Evolutionary conservation across 2,329 filamentous ascomycete species (phyloP), one percentile per base, ranked within the genome.

Genomic region (Trichoderma simmonsii): DNA sequence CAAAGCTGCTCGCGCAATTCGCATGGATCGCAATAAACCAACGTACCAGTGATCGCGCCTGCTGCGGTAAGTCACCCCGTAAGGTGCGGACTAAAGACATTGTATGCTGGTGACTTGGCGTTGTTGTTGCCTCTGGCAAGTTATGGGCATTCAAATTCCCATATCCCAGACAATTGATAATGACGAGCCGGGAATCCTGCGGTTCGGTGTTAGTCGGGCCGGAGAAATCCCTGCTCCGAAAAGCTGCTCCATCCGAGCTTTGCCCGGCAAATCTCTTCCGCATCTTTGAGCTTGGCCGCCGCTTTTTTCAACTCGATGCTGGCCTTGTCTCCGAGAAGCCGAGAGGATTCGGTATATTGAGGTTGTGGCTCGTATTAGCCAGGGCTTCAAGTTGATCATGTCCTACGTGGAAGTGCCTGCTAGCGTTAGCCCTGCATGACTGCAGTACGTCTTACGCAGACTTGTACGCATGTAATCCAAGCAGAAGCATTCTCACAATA

Each of bases 1-100:
- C 39, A 26, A 8, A 43, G 12, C 15, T 34, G 51, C n/a, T 61
- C 18, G 32, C 51, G 63, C 72, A 61, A 51, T 59, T 59, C 56
- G 24, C 28, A 32, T 36, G 14, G 34, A 36, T 9, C n/a, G 15
- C 18, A 12, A 21, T 11, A 4, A 15, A 3, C 26, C 28, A 39
- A 82, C 86, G 80, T 79, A 89, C 87, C 78, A 89, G 79, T 74
- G 87, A 89, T 78, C 86, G 84, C 71, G 86, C 86, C 82, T 89
- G 87, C 75, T 87, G 85, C 73, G 87, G 85, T 81, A 87, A 82
- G 74, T 88, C 85, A 80, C 87, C 86, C 78, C 85, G 87, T 71
- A 83, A 74, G 72, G 78, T 78, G 65, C 77, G 77, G 70, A 80
- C 80, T 73, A 79, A 79, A 73, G 82, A 83, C 82, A 84, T 84